These are phyloP conservation scores for Eucalyptus tenuipes DNA, from an alignment of 345 rosid genomes.

Conservation along the genomic window DNA sequence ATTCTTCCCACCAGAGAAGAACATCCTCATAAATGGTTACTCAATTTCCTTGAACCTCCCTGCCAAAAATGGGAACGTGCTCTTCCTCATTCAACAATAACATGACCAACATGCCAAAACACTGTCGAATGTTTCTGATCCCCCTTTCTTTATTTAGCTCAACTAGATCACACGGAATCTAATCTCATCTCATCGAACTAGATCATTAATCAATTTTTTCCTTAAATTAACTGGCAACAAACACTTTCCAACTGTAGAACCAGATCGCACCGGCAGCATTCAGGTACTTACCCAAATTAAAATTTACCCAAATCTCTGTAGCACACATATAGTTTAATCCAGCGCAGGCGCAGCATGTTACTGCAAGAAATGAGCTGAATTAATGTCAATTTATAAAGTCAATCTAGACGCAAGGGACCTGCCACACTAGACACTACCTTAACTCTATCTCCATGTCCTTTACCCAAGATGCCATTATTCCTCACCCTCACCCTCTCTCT, in stretches of 20 bases:
- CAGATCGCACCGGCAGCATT: not conserved
- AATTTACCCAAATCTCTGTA: not conserved
- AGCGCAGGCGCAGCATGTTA: not conserved
- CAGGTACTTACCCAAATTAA: not conserved
- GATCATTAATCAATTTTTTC: not conserved
- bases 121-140: not conserved
- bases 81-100: not conserved
- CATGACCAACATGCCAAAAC: not conserved
- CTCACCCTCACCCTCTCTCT: not conserved
- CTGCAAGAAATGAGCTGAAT: not conserved
- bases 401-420: conserved; percentile 23
- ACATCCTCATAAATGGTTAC: not conserved
- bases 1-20: not conserved
- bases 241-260: not conserved
- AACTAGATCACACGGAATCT: not conserved
- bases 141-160: not conserved
- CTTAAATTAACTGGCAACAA: not conserved
- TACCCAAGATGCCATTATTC: conserved; percentile 50
- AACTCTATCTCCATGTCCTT: conserved; percentile 35
- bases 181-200: not conserved
- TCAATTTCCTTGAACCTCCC: not conserved
- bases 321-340: not conserved
- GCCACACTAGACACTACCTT: conserved; percentile 8
- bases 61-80: not conserved
- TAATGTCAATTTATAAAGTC: conserved; percentile 13